Evolutionary conservation across 192 early-diverging fungal species (phyloP), one percentile per base, ranked within the genome.

Genomic region (Pilaira anomala): DNA sequence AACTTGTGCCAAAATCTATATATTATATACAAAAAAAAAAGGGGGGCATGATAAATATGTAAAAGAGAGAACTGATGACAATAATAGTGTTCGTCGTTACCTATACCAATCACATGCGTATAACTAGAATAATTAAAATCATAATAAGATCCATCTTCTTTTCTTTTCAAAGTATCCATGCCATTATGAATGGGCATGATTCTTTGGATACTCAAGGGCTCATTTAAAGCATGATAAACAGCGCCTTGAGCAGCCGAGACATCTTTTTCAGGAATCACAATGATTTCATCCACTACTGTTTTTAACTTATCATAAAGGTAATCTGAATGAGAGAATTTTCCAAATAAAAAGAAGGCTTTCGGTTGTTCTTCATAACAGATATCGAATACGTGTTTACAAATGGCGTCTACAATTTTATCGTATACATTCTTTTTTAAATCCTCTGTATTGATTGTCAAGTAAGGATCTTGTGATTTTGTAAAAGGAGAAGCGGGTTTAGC

Each of bases 1-100:
- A 41, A 14, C 56, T 58, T 11, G 56, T 58, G 21, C 56, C 56
- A 42, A 58, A 58, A 16, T 58, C 56, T 58, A 58, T 19, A 41
- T n/a, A 36, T 16, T 19, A 12, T 5, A 36, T n/a, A 30, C 29
- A 54, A 54, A 55, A 28, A 54, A 14, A 54, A 9, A 36, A 36
- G 11, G 7, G 11, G 44, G 12, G 4, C 44, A 19, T 46, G 44
- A 14, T 36, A 30, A 14, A 36, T 18, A 3, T 18, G 21, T 25
- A 25, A 6, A 58, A 16, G 8, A 7, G 16, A 41, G 7, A 58
- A 58, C 4, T 12, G 19, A 12, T 14, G 19, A 2, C 5, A 41
- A n/a, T n/a, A n/a, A n/a, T n/a, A 33, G 19, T 55, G 19, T 55
- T 55, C 19, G 19, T 8, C 30, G 11, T 33, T 58, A 58, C 56